Percentiles rank a stretch among this genome's conserved stretches.
Conservation (phyloP, 2,329 filamentous ascomycete genomes). For the Dactylellina cionopaga region DNA sequence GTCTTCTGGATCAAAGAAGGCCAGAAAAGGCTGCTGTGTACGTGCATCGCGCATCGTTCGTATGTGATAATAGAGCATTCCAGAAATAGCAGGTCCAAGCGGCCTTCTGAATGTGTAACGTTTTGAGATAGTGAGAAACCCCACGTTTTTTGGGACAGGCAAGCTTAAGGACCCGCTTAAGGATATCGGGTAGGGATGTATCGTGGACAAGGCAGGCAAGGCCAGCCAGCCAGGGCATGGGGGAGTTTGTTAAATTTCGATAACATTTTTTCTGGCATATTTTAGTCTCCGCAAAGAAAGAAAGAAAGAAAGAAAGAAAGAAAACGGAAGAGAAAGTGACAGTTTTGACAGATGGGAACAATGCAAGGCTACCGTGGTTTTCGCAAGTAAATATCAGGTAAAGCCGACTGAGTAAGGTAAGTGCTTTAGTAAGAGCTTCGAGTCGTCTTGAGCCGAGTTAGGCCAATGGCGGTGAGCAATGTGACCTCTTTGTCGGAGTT, state of each 20-base stretch:
- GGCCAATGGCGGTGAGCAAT: not conserved
- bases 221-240: slow-evolving; percentile 4
- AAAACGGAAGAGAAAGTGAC: not conserved
- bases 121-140: not conserved
- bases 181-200: slow-evolving; percentile 12
- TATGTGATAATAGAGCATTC: slow-evolving; percentile 20
- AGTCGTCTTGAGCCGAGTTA: not conserved
- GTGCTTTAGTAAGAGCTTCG: too few relatives aligned
- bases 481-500: slow-evolving; percentile 2
- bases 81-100: slow-evolving; percentile 36
- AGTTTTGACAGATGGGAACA: not conserved
- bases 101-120: slow-evolving; percentile 21
- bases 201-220: not conserved
- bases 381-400: too few relatives aligned
- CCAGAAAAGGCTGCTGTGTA: slow-evolving; percentile 45
- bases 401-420: too few relatives aligned
- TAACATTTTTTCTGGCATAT: too few relatives aligned
- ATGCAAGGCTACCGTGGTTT: not conserved
- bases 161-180: too few relatives aligned
- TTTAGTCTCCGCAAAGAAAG: slow-evolving; percentile 12
- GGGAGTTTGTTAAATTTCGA: too few relatives aligned
- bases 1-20: slow-evolving; percentile 9
- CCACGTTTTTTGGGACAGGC: slow-evolving; percentile 23
- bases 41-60: slow-evolving; percentile 40
- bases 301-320: too few relatives aligned